These are phyloP conservation scores for Beauveria varroae DNA, from an alignment of 2,329 filamentous ascomycete species.

Conservation along the genomic window DNA sequence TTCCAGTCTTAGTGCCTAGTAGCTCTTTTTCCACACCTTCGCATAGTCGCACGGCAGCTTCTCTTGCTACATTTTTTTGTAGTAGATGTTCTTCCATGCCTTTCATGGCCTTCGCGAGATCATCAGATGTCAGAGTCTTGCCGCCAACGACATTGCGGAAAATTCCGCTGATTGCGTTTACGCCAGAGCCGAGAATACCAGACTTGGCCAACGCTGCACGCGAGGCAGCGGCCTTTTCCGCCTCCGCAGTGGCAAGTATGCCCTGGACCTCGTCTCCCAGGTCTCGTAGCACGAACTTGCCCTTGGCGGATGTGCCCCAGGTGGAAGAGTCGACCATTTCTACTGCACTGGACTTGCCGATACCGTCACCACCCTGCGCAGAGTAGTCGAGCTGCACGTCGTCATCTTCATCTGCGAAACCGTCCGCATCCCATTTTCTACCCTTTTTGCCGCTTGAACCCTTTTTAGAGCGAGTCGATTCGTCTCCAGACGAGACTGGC, in stretches of 20 bases:
- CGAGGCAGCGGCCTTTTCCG: slow-evolving; percentile 44
- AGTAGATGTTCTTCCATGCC: slow-evolving; percentile 93
- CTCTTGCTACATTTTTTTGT: slow-evolving; percentile 91
- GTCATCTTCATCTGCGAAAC: slow-evolving; percentile 76
- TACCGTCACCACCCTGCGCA: slow-evolving; percentile 40
- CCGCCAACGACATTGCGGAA: slow-evolving; percentile 95
- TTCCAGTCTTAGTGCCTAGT: slow-evolving; percentile 82
- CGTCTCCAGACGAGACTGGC: slow-evolving; percentile 76
- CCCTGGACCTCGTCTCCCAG: slow-evolving; percentile 87
- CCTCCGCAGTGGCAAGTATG: slow-evolving; percentile 76
- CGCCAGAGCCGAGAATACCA: slow-evolving; percentile 69
- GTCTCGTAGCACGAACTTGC: slow-evolving; percentile 90
- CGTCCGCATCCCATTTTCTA: slow-evolving; percentile 87
- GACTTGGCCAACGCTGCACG: slow-evolving; percentile 40
- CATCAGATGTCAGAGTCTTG: slow-evolving; percentile 81
- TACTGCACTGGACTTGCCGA: slow-evolving; percentile 49
- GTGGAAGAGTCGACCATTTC: slow-evolving; percentile 70
- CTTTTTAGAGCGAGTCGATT: slow-evolving; percentile 52
- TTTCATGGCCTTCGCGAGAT: slow-evolving; percentile 87
- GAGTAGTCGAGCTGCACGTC: slow-evolving; percentile 85
- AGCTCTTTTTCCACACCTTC: slow-evolving; percentile 87
- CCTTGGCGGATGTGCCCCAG: slow-evolving; percentile 82
- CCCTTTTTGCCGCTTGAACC: slow-evolving; percentile 70
- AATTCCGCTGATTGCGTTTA: slow-evolving; percentile 77
- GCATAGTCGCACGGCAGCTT: slow-evolving; percentile 85